Evolutionary conservation across 768 basidiomycete species (phyloP), one percentile per base, ranked within the genome.

Genomic region (Boletus reticulatus): DNA sequence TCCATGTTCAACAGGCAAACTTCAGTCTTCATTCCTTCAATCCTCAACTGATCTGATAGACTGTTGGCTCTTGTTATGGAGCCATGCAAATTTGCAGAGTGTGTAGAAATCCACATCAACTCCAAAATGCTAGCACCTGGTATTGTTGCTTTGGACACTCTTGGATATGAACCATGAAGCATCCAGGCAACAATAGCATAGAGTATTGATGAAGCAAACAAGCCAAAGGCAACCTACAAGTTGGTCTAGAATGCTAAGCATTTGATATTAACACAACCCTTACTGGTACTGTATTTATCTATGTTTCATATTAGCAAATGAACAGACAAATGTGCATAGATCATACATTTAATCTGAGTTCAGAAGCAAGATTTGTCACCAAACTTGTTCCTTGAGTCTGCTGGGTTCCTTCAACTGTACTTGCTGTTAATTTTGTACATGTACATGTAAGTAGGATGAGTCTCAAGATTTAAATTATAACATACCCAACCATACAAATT

Each of bases 401-500:
- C 10, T 38, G 37, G 12, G 4, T 7, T 27, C 16, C 37, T 16
- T 14, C 13, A 32, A 6, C 12, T 16, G 20, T 36, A 9, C 47
- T 48, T 48, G 32, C 47, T 48, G 5, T 48, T 7, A 36, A 16
- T 22, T 22, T 1, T 32, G 9, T 2, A 16, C 24, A n/a, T 36
- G 9, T 32, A 8, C 4, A 20, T 34, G 32, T 34, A 34, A 34
- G 32, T 13, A 34, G 32, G 8, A 34, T 34, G 8, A 11, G 32
- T 34, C 9, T 34, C 32, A 34, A 10, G 13, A 10, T 24, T 24
- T 24, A 34, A 34, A 10, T 42, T 1, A 20, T 19, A 0, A 32
- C 43, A 58, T 37, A 57, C 59, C 52, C 17, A 53, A 4, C 59
- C 59, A 60, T 9, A 60, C 27, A 24, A 43, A 43, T 39, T 27